Evolutionary conservation across 768 basidiomycete genomes (phyloP), one percentile per base, ranked within the genome.

Genomic region (Boletus sensibilis): DNA sequence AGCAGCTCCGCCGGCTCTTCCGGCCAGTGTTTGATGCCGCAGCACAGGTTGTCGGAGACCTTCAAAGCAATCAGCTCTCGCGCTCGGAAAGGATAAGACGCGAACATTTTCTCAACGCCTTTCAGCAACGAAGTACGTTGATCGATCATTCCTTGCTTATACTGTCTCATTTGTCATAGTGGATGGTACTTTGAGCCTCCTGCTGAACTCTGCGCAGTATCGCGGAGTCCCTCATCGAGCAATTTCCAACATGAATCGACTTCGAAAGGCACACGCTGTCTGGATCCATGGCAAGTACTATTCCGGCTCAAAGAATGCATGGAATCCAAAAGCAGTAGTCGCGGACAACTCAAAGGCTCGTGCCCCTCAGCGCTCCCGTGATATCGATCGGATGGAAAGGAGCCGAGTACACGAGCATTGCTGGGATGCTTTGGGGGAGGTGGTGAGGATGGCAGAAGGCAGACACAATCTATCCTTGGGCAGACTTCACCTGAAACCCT

Each of bases 141-240:
- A 40, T 48, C 40, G 25, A n/a, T 31, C 0, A n/a, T 33, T 47
- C 8, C 6, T 52, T 16, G 20, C 39, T 37, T 37, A 10, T 25
- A 6, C 42, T 31, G 44, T 65, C 53, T 65, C 43, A 62, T 54
- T 56, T 60, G n/a, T 52, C 34, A 38, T 56, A 92, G 90, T 88
- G 69, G 88, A 91, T 63, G 79, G 77, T 56, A 89, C 88, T 0
- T 75, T 91, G 39, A 75, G 77, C 33, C 60, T 91, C 10, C 67
- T 91, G 44, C 78, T 82, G 69, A 81, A 76, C 27, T 85, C 89
- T n/a, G 79, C 82, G 4, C 75, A 76, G 55, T 79, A 82, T 34
- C 81, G 86, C 27, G 89, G 89, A 14, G 70, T 87, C 14, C 69
- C 87, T 12, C 85, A 88, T 64, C 73, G 72, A 54, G 61, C 84